A percentile compares a stretch with the other conserved stretches of the same genome.
Conservation (phyloP, 371 early-diverging fungal species). For the Mortierella sp. region DNA sequence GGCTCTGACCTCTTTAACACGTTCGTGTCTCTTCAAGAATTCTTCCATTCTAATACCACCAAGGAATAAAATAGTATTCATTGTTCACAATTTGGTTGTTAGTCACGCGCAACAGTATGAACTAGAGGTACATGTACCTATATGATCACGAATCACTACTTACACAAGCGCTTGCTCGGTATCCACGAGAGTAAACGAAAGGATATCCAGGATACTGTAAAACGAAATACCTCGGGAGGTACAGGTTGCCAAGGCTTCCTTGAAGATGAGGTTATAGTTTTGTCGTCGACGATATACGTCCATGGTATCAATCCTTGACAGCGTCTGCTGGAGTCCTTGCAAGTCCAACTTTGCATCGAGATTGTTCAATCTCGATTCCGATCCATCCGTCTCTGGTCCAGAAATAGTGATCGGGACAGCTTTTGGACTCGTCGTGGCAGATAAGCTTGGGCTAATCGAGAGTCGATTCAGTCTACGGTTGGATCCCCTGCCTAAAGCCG, state of each 20-base stretch:
- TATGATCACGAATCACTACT: not conserved
- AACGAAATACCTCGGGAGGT: constrained; percentile 61
- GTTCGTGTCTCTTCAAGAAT: constrained; percentile 51
- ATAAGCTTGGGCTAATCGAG: constrained; percentile 23
- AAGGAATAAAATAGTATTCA: not conserved
- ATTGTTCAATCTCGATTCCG: constrained; percentile 3
- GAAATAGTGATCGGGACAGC: constrained; percentile 31
- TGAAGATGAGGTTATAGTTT: constrained; percentile 59
- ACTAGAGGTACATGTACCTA: not conserved
- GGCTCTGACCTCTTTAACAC: constrained; percentile 36
- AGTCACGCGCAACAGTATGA: not conserved
- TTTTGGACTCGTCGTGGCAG: constrained; percentile 5
- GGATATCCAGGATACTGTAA: constrained; percentile 59
- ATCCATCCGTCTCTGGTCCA: not conserved
- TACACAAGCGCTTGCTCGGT: constrained; percentile 64
- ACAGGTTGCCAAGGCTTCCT: constrained; percentile 50
- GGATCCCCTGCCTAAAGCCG: constrained; percentile 8
- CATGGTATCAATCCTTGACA: constrained; percentile 57
- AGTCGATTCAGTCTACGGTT: constrained; percentile 14
- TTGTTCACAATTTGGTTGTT: not conserved
- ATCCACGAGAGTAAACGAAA: constrained; percentile 63
- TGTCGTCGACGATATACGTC: constrained; percentile 54
- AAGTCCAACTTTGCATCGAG: constrained; percentile 21
- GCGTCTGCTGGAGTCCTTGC: constrained; percentile 34
- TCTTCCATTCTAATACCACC: constrained; percentile 37